Conservation (phyloP, 805 yeast species). For the Kodamaea leandrae region DNA sequence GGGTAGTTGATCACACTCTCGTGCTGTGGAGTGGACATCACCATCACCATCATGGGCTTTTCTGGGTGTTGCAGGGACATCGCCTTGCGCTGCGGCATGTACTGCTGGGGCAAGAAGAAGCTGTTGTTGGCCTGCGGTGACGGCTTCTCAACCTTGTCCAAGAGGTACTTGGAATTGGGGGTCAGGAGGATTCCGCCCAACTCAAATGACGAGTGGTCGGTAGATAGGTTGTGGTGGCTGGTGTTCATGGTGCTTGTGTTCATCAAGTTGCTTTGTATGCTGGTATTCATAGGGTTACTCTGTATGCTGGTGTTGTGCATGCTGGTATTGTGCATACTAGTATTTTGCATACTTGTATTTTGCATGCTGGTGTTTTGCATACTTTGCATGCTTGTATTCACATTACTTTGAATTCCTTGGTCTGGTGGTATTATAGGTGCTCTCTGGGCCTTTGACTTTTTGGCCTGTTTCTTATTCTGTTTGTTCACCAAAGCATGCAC, state of each 20-base stretch:
- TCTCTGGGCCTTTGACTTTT: too few species aligned
- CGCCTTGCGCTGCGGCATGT: constrained; percentile 20
- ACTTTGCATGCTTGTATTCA: background rate
- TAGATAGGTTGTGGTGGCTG: constrained; percentile 33
- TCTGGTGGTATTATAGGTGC: too few species aligned
- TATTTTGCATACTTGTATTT: background rate
- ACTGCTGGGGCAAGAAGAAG: constrained; percentile 11
- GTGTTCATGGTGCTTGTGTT: constrained; percentile 28
- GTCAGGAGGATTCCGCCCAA: constrained; percentile 35
- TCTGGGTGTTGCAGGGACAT: constrained; percentile 12
- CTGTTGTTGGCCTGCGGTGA: constrained; percentile 25
- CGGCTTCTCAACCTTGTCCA: constrained; percentile 40
- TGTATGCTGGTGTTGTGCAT: background rate
- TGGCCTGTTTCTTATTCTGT: constrained; percentile 12
- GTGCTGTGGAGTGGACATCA: constrained; percentile 46
- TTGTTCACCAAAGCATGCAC: constrained; percentile 20
- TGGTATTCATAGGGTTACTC: too few species aligned
- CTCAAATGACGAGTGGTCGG: constrained; percentile 43
- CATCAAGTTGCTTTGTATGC: constrained; percentile 8
- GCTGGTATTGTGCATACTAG: background rate
- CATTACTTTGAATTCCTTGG: background rate
- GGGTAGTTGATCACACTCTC: constrained; percentile 27
- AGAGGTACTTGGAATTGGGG: constrained; percentile 39
- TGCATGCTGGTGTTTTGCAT: background rate
- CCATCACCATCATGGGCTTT: constrained; percentile 25